Evolutionary conservation across 176 grass and related monocot genomes (phyloP), one percentile per base, ranked within the genome.

Genomic region (Hsuehochloa calcarea): DNA sequence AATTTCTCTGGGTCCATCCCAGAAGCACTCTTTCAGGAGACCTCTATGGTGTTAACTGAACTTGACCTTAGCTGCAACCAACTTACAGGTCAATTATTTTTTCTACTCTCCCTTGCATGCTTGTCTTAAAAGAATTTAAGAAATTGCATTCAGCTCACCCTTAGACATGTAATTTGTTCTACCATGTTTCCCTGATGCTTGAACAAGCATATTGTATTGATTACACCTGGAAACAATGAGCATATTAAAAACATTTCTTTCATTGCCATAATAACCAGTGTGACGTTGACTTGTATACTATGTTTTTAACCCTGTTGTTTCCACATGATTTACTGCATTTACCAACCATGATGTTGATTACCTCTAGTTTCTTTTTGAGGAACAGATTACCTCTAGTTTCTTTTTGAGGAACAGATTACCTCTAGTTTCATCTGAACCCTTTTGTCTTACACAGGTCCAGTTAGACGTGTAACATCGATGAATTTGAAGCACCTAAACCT

Each of bases 1-100:
- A 81, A 71, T 58, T 91, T 98, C 62, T 90, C 84, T 40, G 96
- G 93, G 29, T 95, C 93, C 79, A 82, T 98, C 23, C 96, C 96
- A 10, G 91, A 94, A 87, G 89, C 89, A 38, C 85, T 98, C 38
- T 90, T 98, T 62, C 89, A 72, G 68, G 93, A 94, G 38, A 91
- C 91, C 60, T 98, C 96, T 78, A 87, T 98, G 85, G 91, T 95
- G 45, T 85, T 98, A 66, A 82, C 82, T 63, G 93, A 98, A 80
- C 89, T 98, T 73, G 96, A 98, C 65, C 83, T 95, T 27, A 98
- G 96, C 85, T 87, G 89, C 84, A 98, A 98, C 80, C 89, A 93
- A 80, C 91, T 98, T 65, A 85, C 85, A 90, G 96, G 96, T 98
- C 80, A 55, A 79, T 66, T 64, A 82, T 12, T 8, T 87, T 61